These are phyloP conservation scores for Boletus rubroflammeus DNA, from an alignment of 768 basidiomycete species.

Conservation along the genomic window DNA sequence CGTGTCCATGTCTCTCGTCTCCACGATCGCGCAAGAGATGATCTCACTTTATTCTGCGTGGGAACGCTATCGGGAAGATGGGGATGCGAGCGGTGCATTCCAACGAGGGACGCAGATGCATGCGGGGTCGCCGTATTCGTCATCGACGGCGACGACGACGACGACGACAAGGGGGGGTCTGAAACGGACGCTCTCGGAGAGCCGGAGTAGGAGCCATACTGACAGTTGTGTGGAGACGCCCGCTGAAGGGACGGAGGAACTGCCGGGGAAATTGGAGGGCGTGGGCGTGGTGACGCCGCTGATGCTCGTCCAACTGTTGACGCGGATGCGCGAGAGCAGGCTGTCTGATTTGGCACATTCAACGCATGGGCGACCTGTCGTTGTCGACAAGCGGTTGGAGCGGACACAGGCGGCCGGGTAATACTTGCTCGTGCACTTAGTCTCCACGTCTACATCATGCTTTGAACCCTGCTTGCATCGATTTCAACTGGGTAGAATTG, in stretches of 20 bases:
- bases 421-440: background rate
- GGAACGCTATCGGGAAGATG: constrained; percentile 76
- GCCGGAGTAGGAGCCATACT: constrained; percentile 25
- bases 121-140: constrained; percentile 20
- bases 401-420: constrained; percentile 63
- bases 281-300: constrained; percentile 48
- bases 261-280: constrained; percentile 7
- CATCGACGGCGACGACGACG: background rate
- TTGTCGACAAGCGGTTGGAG: constrained; percentile 71
- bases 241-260: constrained; percentile 20
- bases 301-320: constrained; percentile 52
- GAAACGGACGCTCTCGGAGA: constrained; percentile 23
- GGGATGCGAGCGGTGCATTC: constrained; percentile 35
- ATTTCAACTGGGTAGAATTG: background rate
- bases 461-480: background rate
- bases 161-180: constrained; percentile 13
- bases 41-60: constrained; percentile 86
- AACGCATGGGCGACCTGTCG: constrained; percentile 46
- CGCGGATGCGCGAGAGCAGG: constrained; percentile 64
- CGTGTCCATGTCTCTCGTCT: constrained; percentile 76
- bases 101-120: constrained; percentile 8
- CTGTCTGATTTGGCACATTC: constrained; percentile 54
- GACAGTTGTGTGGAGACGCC: constrained; percentile 29
- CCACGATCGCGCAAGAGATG: constrained; percentile 88
- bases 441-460: background rate